Conservation (phyloP, 495 filamentous ascomycete genomes). For the Thermothielavioides terrestris region DNA sequence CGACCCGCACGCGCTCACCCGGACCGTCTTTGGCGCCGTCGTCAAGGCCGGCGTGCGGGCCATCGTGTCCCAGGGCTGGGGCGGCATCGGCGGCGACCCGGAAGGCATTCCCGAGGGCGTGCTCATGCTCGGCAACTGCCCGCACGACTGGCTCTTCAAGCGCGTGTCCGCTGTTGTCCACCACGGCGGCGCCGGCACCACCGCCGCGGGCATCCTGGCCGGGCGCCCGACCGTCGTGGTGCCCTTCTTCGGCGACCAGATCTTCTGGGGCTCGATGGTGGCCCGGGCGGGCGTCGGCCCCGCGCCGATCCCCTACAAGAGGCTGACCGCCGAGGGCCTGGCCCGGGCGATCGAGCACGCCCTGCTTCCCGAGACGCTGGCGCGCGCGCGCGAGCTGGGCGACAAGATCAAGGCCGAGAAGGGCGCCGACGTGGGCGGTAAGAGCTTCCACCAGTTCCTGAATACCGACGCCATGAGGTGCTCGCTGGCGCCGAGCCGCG, state of each 20-base stretch:
- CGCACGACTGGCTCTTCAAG: constrained; percentile 77
- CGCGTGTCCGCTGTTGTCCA: constrained; percentile 70
- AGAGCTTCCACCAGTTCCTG: constrained; percentile 62
- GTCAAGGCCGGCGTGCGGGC: constrained; percentile 57
- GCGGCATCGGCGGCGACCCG: constrained; percentile 57
- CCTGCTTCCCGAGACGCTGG: constrained; percentile 46
- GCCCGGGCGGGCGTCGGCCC: constrained; percentile 65
- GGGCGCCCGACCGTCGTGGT: constrained; percentile 68
- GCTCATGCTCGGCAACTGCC: constrained; percentile 70
- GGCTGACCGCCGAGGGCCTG: constrained; percentile 54
- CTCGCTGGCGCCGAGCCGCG: constrained; percentile 51
- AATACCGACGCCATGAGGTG: constrained; percentile 54
- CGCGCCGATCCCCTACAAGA: constrained; percentile 58
- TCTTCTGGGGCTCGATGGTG: constrained; percentile 76
- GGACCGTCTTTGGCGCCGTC: constrained; percentile 60
- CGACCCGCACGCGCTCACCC: constrained; percentile 58
- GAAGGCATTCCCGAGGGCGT: constrained; percentile 54
- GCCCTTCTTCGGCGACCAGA: constrained; percentile 81
- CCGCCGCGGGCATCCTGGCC: constrained; percentile 60
- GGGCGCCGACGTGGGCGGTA: constrained; percentile 53
- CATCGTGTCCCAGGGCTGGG: constrained; percentile 75
- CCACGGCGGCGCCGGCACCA: constrained; percentile 77
- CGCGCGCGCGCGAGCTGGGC: constrained; percentile 51
- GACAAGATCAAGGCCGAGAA: constrained; percentile 54
- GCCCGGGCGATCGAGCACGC: constrained; percentile 53